Conservation (phyloP, 805 yeast species). For the Komagataella kurtzmanii region DNA sequence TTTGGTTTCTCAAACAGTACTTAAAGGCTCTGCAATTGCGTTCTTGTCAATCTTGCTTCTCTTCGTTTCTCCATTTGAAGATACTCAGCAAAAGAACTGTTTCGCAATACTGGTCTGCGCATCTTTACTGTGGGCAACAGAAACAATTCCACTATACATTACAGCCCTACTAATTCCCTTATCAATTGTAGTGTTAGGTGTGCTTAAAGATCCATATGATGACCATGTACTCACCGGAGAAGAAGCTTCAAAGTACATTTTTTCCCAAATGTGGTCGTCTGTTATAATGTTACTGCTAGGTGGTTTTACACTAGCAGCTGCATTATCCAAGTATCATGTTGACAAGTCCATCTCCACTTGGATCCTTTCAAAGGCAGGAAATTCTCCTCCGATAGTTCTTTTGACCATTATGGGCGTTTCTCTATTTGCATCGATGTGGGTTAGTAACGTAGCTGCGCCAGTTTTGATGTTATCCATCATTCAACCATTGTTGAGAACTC, state of each 20-base stretch:
- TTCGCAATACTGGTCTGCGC: constrained; percentile 73
- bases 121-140: constrained; percentile 91
- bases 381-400: constrained; percentile 66
- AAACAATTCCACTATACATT: constrained; percentile 81
- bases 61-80: constrained; percentile 43
- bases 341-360: constrained; percentile 79
- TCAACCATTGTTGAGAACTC: constrained; percentile 76
- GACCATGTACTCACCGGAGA: constrained; percentile 42
- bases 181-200: constrained; percentile 59
- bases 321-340: constrained; percentile 78
- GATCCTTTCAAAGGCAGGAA: constrained; percentile 74
- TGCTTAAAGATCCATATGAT: constrained; percentile 42
- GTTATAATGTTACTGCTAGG: constrained; percentile 83
- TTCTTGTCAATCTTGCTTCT: constrained; percentile 30
- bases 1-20: constrained; percentile 21
- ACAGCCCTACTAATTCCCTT: constrained; percentile 80
- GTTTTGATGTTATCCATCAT: constrained; percentile 84
- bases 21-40: constrained; percentile 34
- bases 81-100: constrained; percentile 59
- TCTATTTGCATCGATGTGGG: constrained; percentile 85
- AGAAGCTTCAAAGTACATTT: constrained; percentile 66
- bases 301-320: constrained; percentile 93
- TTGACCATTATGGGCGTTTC: constrained; percentile 80
- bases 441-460: constrained; percentile 94
- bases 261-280: constrained; percentile 90